phyloP scores from a whole-genome alignment of 2,329 filamentous ascomycete genomes.

The Colletotrichum kahawae region DNA sequence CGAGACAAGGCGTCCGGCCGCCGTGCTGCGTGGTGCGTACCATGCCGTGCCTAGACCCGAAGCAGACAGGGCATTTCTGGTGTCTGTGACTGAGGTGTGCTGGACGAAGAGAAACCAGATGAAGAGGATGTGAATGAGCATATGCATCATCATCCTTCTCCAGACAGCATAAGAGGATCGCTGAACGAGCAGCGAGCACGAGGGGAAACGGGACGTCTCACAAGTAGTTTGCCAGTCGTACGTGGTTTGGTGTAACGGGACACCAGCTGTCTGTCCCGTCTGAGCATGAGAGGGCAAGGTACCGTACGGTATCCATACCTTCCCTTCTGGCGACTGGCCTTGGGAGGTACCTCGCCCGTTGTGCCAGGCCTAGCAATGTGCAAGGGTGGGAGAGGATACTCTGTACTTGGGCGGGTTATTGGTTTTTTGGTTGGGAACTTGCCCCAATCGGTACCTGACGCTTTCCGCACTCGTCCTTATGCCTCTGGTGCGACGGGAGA shows the following conservation, averaged over 20 bases:
- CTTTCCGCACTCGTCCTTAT: slow-evolving; percentile 1
- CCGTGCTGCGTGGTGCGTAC: background rate
- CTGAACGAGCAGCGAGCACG: slow-evolving; percentile 1
- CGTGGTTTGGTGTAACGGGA: slow-evolving; percentile 7
- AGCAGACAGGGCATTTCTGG: background rate
- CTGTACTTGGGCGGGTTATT: background rate
- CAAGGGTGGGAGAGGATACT: background rate
- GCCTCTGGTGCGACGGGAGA: background rate
- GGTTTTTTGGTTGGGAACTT: slow-evolving; percentile 4
- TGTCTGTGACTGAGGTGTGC: background rate
- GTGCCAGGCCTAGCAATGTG: background rate
- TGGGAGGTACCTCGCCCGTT: background rate
- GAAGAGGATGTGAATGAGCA: background rate
- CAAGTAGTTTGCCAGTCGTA: background rate
- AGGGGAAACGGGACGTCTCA: slow-evolving; percentile 6
- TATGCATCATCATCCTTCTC: background rate
- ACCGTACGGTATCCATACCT: background rate
- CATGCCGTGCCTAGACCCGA: background rate
- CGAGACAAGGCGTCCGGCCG: background rate
- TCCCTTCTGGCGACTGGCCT: background rate
- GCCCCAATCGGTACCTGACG: background rate
- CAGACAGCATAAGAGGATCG: background rate
- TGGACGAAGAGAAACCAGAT: background rate
- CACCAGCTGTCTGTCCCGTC: background rate
- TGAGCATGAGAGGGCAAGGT: background rate